Conservation (phyloP, 176 grass and related monocot species). For the Eleusine indica region DNA sequence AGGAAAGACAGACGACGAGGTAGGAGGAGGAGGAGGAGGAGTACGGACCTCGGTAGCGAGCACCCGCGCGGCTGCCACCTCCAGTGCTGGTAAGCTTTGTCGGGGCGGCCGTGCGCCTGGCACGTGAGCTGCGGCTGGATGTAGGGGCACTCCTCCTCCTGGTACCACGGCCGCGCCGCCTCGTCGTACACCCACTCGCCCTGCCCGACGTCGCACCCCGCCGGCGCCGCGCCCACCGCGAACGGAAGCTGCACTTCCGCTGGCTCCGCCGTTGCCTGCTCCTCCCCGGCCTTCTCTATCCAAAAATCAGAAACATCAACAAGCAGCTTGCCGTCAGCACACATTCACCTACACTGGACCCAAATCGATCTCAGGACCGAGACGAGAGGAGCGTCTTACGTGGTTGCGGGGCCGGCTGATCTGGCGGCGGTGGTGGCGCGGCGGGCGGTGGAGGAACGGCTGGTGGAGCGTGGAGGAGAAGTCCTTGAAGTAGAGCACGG, state of each 20-base stretch:
- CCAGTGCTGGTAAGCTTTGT: constrained; percentile 78
- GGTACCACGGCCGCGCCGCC: constrained; percentile 61
- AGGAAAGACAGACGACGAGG: background rate
- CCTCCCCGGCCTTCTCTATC: background rate
- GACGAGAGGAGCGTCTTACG: background rate
- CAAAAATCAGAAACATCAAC: no score
- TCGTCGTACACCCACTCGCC: constrained; percentile 88
- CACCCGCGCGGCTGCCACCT: constrained; percentile 80
- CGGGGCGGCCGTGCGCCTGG: constrained; percentile 82
- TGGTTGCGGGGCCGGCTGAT: background rate
- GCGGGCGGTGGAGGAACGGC: constrained; percentile 56
- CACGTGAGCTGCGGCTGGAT: constrained; percentile 88
- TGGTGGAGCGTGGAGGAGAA: constrained; percentile 65
- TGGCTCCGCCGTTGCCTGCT: background rate
- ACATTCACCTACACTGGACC: no score
- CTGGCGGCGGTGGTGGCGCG: constrained; percentile 12
- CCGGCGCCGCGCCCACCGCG: constrained; percentile 53
- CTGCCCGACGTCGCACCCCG: constrained; percentile 58
- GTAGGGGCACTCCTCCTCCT: constrained; percentile 85
- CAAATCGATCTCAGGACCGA: background rate
- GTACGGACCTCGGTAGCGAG: constrained; percentile 66
- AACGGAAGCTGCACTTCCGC: constrained; percentile 43
- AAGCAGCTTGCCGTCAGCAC: no score
- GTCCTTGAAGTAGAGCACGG: constrained; percentile 82
- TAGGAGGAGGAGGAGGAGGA: background rate